phyloP scores from a whole-genome alignment of 1,139 yeast species.

The Suhomyces coccinellae region DNA sequence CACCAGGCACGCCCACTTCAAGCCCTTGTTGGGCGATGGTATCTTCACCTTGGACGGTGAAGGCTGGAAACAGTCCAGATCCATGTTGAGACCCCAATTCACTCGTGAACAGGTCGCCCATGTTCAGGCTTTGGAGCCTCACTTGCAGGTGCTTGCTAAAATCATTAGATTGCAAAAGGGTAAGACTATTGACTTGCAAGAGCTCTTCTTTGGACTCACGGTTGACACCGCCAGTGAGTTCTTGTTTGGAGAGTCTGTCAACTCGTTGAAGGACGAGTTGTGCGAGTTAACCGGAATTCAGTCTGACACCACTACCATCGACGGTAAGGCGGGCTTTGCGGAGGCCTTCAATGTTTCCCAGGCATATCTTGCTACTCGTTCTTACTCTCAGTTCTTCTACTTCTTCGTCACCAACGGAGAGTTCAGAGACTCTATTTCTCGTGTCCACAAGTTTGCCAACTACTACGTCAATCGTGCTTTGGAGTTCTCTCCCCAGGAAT shows the following conservation, averaged over 20 bases:
- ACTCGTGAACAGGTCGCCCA: conserved; percentile 29
- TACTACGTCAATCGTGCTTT: conserved; percentile 25
- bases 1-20: conserved; percentile 22
- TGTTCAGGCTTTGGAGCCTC: conserved; percentile 27
- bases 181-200: conserved; percentile 45
- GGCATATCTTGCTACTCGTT: conserved; percentile 34
- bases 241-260: conserved; percentile 55
- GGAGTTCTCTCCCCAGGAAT: conserved; percentile 25
- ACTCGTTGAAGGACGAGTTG: conserved; percentile 25
- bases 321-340: conserved; percentile 27
- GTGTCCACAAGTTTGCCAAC: conserved; percentile 36
- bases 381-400: conserved; percentile 37
- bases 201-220: conserved; percentile 50
- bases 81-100: conserved; percentile 31
- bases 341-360: conserved; percentile 45
- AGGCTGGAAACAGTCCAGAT: conserved; percentile 29
- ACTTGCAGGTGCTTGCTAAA: conserved; percentile 19
- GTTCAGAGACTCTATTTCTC: conserved; percentile 30
- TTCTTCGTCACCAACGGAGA: conserved; percentile 30
- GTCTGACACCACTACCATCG: background rate
- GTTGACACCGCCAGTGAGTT: conserved; percentile 61
- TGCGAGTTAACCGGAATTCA: background rate
- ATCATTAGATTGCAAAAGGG: conserved; percentile 19
- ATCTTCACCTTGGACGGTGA: conserved; percentile 29
- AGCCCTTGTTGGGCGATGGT: conserved; percentile 26